Evolutionary conservation across 768 basidiomycete species (phyloP).

Genomic region (Tylopilus felleus): DNA sequence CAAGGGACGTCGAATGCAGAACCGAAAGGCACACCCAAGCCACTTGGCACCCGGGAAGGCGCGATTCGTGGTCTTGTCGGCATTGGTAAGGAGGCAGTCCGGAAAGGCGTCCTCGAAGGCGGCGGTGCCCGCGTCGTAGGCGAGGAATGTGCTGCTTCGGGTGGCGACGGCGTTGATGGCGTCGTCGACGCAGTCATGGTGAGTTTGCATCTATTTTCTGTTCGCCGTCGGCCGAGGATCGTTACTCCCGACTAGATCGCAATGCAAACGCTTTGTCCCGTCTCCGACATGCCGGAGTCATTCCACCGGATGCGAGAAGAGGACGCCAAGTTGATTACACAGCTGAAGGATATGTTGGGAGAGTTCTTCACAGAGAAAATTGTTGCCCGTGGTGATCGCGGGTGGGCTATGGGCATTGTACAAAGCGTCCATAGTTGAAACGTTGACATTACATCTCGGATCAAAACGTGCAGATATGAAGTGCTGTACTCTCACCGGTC

Average conservation of each 20-base stretch:
- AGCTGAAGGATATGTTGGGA: slow-evolving; percentile 55
- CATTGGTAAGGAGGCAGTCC: slow-evolving; percentile 80
- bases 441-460: background rate
- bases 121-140: slow-evolving; percentile 76
- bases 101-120: slow-evolving; percentile 78
- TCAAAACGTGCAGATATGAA: background rate
- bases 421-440: slow-evolving; percentile 24
- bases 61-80: slow-evolving; percentile 84
- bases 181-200: slow-evolving; percentile 66
- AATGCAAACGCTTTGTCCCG: slow-evolving; percentile 53
- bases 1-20: slow-evolving; percentile 40
- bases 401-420: slow-evolving; percentile 63
- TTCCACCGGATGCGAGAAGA: slow-evolving; percentile 47
- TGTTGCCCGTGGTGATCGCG: slow-evolving; percentile 44
- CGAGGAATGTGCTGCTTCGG: slow-evolving; percentile 48
- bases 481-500: background rate
- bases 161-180: slow-evolving; percentile 35
- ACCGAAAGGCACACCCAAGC: slow-evolving; percentile 41
- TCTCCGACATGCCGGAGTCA: slow-evolving; percentile 56
- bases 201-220: slow-evolving; percentile 12
- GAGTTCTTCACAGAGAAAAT: slow-evolving; percentile 59
- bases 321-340: slow-evolving; percentile 46
- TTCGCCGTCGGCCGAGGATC: background rate
- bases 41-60: slow-evolving; percentile 81
- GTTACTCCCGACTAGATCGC: slow-evolving; percentile 47